phyloP scores from a whole-genome alignment of 352 stramenopile species.

The Phytopythium chamaehyphon region DNA sequence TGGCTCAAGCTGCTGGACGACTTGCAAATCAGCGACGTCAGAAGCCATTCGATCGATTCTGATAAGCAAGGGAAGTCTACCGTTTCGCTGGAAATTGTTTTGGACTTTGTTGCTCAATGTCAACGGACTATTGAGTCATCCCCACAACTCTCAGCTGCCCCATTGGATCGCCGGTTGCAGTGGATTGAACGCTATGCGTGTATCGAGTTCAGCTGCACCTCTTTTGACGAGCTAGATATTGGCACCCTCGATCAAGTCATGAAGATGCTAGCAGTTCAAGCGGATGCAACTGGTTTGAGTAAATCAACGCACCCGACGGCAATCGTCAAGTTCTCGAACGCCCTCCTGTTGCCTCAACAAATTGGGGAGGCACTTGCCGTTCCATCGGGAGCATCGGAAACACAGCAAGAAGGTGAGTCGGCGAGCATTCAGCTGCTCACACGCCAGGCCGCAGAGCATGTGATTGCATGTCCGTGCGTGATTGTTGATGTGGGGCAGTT shows the following conservation, averaged over 20 bases:
- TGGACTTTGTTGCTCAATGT: conserved; percentile 9
- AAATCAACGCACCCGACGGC: neutral
- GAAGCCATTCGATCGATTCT: too few species aligned
- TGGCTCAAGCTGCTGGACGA: too few species aligned
- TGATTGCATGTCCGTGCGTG: conserved; percentile 56
- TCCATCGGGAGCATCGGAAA: neutral
- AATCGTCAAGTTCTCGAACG: conserved; percentile 38
- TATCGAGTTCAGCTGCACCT: conserved; percentile 20
- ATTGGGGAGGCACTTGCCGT: conserved; percentile 2
- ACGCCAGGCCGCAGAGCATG: conserved; percentile 36
- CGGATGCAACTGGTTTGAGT: neutral
- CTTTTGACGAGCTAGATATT: conserved; percentile 16
- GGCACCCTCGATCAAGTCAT: conserved; percentile 15
- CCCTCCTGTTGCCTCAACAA: conserved; percentile 17
- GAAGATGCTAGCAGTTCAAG: neutral
- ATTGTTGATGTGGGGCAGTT: conserved; percentile 57
- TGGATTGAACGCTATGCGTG: conserved; percentile 25
- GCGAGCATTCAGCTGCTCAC: conserved; percentile 26
- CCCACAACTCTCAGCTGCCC: conserved; percentile 14
- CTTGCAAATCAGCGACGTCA: too few species aligned
- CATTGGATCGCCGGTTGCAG: conserved; percentile 23
- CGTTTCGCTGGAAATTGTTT: neutral
- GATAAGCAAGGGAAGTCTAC: neutral
- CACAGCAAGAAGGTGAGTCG: conserved; percentile 32
- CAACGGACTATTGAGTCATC: conserved; percentile 17